Evolutionary conservation across 345 rosid genomes (phyloP).

Genomic region (Streptanthus diversifolius): DNA sequence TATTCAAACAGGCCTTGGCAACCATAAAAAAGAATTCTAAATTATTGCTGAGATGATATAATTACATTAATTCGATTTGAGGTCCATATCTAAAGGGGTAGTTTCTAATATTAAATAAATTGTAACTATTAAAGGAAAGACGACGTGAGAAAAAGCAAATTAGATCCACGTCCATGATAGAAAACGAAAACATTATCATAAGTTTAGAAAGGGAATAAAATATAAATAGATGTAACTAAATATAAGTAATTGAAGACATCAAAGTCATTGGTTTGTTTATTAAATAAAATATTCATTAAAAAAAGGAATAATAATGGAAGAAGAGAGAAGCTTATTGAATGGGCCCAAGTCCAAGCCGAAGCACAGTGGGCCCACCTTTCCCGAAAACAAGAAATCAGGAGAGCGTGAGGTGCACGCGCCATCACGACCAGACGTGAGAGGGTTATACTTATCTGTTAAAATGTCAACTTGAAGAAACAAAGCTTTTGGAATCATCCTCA

Average conservation of each 20-base stretch:
- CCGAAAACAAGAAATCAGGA: background rate
- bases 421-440: conserved; percentile 31
- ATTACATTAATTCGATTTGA: background rate
- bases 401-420: conserved; percentile 15
- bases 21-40: background rate
- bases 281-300: background rate
- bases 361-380: conserved; percentile 8
- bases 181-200: background rate
- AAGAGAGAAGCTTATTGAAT: background rate
- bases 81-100: background rate
- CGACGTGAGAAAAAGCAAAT: conserved; percentile 27
- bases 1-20: background rate
- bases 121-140: conserved; percentile 21
- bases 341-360: conserved; percentile 27
- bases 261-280: conserved; percentile 12
- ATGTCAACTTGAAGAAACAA: conserved; percentile 37
- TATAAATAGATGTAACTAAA: background rate
- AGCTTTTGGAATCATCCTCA: conserved; percentile 27
- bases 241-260: background rate
- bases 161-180: conserved; percentile 19
- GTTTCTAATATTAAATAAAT: background rate
- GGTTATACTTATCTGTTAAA: conserved; percentile 26
- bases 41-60: background rate
- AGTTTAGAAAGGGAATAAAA: background rate
- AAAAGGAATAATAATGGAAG: background rate